A percentile compares a stretch with the other conserved stretches of the same genome.
Evolutionary conservation across 2,329 filamentous ascomycete genomes (phyloP).

Genomic region (Shiraia bambusicola): DNA sequence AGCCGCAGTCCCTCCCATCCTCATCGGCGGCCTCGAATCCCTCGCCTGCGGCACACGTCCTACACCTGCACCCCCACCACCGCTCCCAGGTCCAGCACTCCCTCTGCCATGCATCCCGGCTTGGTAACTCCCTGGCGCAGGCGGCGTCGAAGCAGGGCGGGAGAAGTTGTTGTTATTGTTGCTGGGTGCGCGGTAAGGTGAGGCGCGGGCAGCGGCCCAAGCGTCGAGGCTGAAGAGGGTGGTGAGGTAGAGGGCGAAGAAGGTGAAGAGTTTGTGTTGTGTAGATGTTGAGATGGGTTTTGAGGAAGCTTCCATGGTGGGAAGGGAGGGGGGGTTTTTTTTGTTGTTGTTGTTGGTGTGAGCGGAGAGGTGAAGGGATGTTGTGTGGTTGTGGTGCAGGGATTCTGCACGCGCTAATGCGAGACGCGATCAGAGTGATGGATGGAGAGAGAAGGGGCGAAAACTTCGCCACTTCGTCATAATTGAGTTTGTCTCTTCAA

Average conservation of each 20-base stretch:
- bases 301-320: too few species aligned
- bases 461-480: too few species aligned
- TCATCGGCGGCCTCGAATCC: conserved; percentile 32
- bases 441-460: background rate
- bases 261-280: conserved; percentile 30
- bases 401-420: conserved; percentile 18
- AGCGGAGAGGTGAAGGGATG: too few species aligned
- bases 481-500: too few species aligned
- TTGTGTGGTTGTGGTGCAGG: conserved; percentile 9
- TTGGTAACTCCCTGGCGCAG: conserved; percentile 31
- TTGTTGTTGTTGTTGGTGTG: too few species aligned
- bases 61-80: conserved; percentile 14
- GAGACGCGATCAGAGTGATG: conserved; percentile 6
- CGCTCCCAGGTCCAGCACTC: conserved; percentile 18
- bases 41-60: conserved; percentile 22
- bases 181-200: conserved; percentile 32
- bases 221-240: conserved; percentile 43
- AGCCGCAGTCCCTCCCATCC: conserved; percentile 24
- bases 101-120: conserved; percentile 34
- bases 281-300: too few species aligned
- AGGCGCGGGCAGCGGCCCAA: conserved; percentile 38
- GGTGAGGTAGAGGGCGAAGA: conserved; percentile 44
- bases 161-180: conserved; percentile 21
- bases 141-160: conserved; percentile 23
- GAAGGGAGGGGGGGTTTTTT: too few species aligned